phyloP scores from a whole-genome alignment of 345 rosid genomes.

The Citrus glauca region DNA sequence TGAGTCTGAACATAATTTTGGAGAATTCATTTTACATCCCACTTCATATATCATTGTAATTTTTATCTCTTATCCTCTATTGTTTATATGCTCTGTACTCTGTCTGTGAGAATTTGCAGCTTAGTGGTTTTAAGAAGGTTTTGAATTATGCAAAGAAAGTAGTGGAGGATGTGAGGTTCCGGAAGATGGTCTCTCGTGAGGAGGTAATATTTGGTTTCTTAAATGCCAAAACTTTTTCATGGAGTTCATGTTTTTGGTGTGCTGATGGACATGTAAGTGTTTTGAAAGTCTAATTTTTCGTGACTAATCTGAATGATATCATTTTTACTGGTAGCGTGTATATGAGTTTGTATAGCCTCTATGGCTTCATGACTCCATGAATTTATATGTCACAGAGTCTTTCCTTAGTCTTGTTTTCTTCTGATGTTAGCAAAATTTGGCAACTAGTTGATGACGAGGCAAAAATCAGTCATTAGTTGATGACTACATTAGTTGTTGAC shows the following conservation, averaged over 20 bases:
- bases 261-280: background rate
- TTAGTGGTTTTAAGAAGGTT: slow-evolving; percentile 95
- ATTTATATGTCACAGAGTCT: background rate
- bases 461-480: background rate
- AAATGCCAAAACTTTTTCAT: background rate
- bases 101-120: slow-evolving; percentile 48
- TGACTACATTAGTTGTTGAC: background rate
- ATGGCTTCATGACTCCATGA: background rate
- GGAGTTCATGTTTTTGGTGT: slow-evolving; percentile 3
- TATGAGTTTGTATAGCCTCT: background rate
- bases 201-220: slow-evolving; percentile 55
- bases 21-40: background rate
- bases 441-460: background rate
- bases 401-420: background rate
- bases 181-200: slow-evolving; percentile 78
- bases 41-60: background rate
- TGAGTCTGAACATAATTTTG: background rate
- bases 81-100: background rate
- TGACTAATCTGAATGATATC: background rate
- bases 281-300: background rate
- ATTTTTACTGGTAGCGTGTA: background rate
- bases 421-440: background rate
- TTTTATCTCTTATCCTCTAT: background rate
- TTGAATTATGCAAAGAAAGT: slow-evolving; percentile 89
- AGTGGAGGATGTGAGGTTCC: slow-evolving; percentile 76